Base-by-base conservation (phyloP, 768 basidiomycete species). In the Tricholomella constricta region DNA sequence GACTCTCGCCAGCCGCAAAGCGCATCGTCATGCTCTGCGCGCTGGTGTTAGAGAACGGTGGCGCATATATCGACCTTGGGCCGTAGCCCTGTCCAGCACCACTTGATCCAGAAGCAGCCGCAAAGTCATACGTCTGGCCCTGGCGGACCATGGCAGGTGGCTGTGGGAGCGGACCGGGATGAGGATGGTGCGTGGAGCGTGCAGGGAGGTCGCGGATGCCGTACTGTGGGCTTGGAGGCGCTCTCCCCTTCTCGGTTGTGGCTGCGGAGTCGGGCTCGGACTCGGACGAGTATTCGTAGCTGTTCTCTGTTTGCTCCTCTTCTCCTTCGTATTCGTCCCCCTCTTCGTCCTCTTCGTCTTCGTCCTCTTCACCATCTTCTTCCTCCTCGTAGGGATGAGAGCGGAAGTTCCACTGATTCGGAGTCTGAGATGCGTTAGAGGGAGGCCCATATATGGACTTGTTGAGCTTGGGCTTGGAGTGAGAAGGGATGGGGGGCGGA, bases 131-230 rank as follows among this genome's bases (percentile, higher is more conserved):
- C 34, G 11, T 15, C 12, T 35, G 34, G 34, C 34, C 38, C 38
- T 40, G 5, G 20, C 38, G 38, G 25, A 26, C 15, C 42, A 56
- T 58, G 12, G 47, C 41, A 6, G 45, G 52, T 20, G 45, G 51
- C 12, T 26, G 45, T 36, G 45, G 63, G 51, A 37, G 53, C 48
- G 38, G 56, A 45, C 47, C 60, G 20, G 48, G 51, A 36, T 41
- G 14, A 14, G 48, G n/a, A 32, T 34, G 43, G 19, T 40, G 20
- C 5, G 15, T 35, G 4, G 29, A 23, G 17, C 62, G 58, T 23
- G 51, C 56, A 25, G 79, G 79, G 9, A 81, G 54, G 58, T 81
- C 73, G 26, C 72, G 72, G 27, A 79, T 78, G 3, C 80, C 79
- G 51, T 74, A 75, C 58, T 71, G 68, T 1, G 79, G 78, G 53